phyloP scores from a whole-genome alignment of 305 asterid genomes.

The Fraxinus dipetala region DNA sequence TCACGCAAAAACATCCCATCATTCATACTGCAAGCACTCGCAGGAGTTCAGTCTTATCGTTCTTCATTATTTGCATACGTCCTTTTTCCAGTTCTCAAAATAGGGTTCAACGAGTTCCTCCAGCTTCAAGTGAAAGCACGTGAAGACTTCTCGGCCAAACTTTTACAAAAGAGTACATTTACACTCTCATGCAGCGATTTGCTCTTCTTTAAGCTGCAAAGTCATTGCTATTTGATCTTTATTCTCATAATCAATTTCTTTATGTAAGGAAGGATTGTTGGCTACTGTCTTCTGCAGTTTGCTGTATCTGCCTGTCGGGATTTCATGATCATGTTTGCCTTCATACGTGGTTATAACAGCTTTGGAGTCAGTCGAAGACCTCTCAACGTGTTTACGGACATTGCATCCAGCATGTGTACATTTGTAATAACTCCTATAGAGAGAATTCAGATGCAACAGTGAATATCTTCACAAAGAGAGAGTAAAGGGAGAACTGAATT shows the following conservation, averaged over 20 bases:
- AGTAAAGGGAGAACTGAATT: background rate
- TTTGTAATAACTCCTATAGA: slow-evolving; percentile 82
- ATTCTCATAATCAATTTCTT: slow-evolving; percentile 40
- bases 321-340: slow-evolving; percentile 81
- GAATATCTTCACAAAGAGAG: background rate
- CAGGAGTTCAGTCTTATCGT: background rate
- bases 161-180: background rate
- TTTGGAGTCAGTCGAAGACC: slow-evolving; percentile 80
- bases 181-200: slow-evolving; percentile 36
- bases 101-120: background rate
- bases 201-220: slow-evolving; percentile 58
- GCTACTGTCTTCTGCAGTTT: slow-evolving; percentile 34
- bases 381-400: slow-evolving; percentile 92
- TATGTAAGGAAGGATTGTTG: slow-evolving; percentile 29
- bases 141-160: background rate
- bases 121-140: background rate
- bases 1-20: background rate
- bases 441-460: background rate
- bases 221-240: slow-evolving; percentile 39
- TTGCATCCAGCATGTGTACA: slow-evolving; percentile 86
- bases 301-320: slow-evolving; percentile 57
- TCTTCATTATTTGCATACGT: background rate
- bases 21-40: slow-evolving; percentile 5
- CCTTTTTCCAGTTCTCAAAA: background rate
- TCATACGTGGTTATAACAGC: slow-evolving; percentile 84